These are phyloP conservation scores for Rachicladosporium sp. DNA, from an alignment of 2,329 filamentous ascomycete genomes.

Conservation along the genomic window DNA sequence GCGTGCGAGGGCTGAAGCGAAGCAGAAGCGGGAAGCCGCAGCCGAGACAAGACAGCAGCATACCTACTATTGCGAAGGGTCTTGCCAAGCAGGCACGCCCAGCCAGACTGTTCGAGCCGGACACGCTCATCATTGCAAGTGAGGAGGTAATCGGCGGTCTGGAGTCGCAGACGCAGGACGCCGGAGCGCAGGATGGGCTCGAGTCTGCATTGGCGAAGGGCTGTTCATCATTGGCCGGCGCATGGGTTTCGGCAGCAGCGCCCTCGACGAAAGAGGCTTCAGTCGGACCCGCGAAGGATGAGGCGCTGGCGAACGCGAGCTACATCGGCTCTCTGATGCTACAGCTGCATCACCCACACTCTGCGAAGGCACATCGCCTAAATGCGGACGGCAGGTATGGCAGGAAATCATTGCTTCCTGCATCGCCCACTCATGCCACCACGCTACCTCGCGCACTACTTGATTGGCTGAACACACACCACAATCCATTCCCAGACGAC, in stretches of 20 bases:
- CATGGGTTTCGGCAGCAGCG: conserved; percentile 8
- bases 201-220: conserved; percentile 20
- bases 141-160: conserved; percentile 51
- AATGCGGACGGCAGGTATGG: conserved; percentile 4
- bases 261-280: conserved; percentile 16
- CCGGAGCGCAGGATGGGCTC: conserved; percentile 17
- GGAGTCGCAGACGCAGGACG: conserved; percentile 7
- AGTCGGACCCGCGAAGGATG: conserved; percentile 34
- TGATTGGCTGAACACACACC: conserved; percentile 67
- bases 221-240: conserved; percentile 8
- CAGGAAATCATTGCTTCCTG: conserved; percentile 1
- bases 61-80: conserved; percentile 60
- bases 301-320: conserved; percentile 58
- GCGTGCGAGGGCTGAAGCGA: conserved; percentile 23
- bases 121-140: conserved; percentile 60
- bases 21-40: conserved; percentile 27
- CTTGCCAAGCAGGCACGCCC: conserved; percentile 44
- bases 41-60: conserved; percentile 46
- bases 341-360: conserved; percentile 59
- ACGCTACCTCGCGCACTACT: conserved; percentile 68
- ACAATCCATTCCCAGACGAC: conserved; percentile 59
- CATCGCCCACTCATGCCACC: conserved; percentile 8
- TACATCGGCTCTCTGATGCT: conserved; percentile 70
- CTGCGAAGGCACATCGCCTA: conserved; percentile 9
- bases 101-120: conserved; percentile 54